Evolutionary conservation across 768 basidiomycete genomes (phyloP).

Genomic region (Podaxis rugospora): DNA sequence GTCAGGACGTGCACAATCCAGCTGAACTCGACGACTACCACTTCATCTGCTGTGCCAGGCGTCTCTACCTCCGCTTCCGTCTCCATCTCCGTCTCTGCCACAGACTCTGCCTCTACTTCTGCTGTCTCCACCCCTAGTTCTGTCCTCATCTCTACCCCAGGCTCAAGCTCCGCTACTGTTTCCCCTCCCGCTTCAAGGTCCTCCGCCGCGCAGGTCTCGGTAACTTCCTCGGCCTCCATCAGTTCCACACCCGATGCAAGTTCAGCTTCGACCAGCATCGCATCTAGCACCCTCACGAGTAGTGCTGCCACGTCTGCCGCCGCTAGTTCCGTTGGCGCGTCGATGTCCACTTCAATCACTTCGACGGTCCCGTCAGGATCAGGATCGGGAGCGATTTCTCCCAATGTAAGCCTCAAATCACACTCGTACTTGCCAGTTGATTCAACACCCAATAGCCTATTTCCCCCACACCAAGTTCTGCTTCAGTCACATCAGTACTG

Average conservation of each 20-base stretch:
- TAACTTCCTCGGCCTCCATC: not conserved
- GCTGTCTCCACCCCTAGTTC: slow-evolving; percentile 11
- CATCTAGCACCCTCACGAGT: slow-evolving; percentile 10
- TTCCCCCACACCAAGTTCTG: slow-evolving; percentile 11
- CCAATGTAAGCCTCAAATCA: not conserved
- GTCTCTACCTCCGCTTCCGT: slow-evolving; percentile 12
- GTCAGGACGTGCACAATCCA: slow-evolving; percentile 47
- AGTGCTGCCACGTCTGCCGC: slow-evolving; percentile 11
- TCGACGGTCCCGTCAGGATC: not conserved
- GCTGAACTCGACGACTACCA: slow-evolving; percentile 18
- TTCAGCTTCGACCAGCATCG: slow-evolving; percentile 7
- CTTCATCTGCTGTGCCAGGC: slow-evolving; percentile 11
- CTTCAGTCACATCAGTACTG: not conserved
- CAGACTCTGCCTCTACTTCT: slow-evolving; percentile 11
- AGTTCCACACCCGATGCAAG: too few relatives aligned
- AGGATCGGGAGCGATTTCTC: not conserved
- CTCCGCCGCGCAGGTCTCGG: not conserved
- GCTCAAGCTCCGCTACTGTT: slow-evolving; percentile 1
- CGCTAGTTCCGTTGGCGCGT: slow-evolving; percentile 5
- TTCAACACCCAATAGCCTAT: not conserved
- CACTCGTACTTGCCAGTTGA: not conserved
- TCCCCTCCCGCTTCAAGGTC: slow-evolving; percentile 4
- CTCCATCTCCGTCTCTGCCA: slow-evolving; percentile 5
- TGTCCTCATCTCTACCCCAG: slow-evolving; percentile 6
- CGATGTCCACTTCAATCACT: not conserved